phyloP scores from a whole-genome alignment of 1,284 basidiomycete species.

The Moesziomyces sp. region DNA sequence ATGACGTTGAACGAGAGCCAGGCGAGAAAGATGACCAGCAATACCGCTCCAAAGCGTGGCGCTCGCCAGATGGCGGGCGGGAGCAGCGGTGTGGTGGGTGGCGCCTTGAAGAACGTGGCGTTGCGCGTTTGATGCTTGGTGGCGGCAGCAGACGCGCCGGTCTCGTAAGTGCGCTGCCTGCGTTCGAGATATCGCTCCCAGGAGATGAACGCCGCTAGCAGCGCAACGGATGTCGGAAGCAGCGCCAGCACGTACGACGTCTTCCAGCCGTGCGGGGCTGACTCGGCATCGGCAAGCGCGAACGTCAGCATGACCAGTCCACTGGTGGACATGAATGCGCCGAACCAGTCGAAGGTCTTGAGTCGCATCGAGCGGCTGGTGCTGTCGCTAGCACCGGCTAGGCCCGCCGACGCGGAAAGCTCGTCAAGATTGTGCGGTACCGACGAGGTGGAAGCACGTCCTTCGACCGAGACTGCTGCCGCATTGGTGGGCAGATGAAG shows the following conservation, averaged over 20 bases:
- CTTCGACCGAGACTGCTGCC: conserved; percentile 3
- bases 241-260: conserved; percentile 73
- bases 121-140: conserved; percentile 59
- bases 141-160: conserved; percentile 17
- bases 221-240: conserved; percentile 75
- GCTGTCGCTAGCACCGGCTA: not conserved
- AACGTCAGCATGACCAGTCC: conserved; percentile 84
- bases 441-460: conserved; percentile 1
- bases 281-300: conserved; percentile 78
- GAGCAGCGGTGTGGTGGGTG: conserved; percentile 47
- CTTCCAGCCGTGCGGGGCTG: conserved; percentile 78
- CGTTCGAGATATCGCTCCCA: conserved; percentile 76
- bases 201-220: conserved; percentile 74
- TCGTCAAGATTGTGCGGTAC: conserved; percentile 7
- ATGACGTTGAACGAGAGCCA: conserved; percentile 74
- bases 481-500: conserved; percentile 11
- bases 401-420: not conserved
- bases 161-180: conserved; percentile 34
- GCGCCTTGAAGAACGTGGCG: conserved; percentile 70
- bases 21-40: conserved; percentile 79
- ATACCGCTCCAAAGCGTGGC: conserved; percentile 68
- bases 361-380: conserved; percentile 32
- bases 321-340: conserved; percentile 78
- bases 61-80: conserved; percentile 59
- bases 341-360: conserved; percentile 79